Conservation (phyloP, 768 basidiomycete genomes). For the Rossbeevera mucosa region DNA sequence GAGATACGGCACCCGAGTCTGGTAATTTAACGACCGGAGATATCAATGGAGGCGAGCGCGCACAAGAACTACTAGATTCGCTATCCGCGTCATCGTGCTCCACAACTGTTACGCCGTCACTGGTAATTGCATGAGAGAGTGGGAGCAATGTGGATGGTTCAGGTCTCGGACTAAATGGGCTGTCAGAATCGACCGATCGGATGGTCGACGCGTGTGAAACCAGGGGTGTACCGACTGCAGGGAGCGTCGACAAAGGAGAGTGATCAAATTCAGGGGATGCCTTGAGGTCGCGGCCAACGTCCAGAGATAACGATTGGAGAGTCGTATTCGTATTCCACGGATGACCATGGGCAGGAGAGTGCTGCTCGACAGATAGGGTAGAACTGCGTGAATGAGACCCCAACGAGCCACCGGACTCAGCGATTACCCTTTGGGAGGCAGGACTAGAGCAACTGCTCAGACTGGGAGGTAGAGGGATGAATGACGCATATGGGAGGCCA, state of each 20-base stretch:
- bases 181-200: slow-evolving; percentile 12
- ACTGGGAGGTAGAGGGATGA: slow-evolving; percentile 29
- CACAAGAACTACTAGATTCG: slow-evolving; percentile 21
- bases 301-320: slow-evolving; percentile 10
- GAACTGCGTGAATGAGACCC: slow-evolving; percentile 28
- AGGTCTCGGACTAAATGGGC: slow-evolving; percentile 30
- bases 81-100: slow-evolving; percentile 14
- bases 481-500: slow-evolving; percentile 24
- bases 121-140: slow-evolving; percentile 16
- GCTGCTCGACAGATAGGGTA: slow-evolving; percentile 28
- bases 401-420: slow-evolving; percentile 12
- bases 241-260: slow-evolving; percentile 30
- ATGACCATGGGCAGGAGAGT: slow-evolving; percentile 18
- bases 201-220: slow-evolving; percentile 11
- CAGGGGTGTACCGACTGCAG: slow-evolving; percentile 29
- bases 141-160: slow-evolving; percentile 18
- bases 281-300: slow-evolving; percentile 5
- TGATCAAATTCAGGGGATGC: slow-evolving; percentile 22
- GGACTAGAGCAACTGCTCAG: slow-evolving; percentile 30
- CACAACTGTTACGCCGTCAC: neutral
- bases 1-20: slow-evolving; percentile 20
- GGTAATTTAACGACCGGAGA: slow-evolving; percentile 30
- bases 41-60: slow-evolving; percentile 25
- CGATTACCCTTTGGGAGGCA: slow-evolving; percentile 21
- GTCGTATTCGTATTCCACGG: slow-evolving; percentile 7